Conservation (phyloP, 2,329 filamentous ascomycete genomes). For the Fusarium globosum region DNA sequence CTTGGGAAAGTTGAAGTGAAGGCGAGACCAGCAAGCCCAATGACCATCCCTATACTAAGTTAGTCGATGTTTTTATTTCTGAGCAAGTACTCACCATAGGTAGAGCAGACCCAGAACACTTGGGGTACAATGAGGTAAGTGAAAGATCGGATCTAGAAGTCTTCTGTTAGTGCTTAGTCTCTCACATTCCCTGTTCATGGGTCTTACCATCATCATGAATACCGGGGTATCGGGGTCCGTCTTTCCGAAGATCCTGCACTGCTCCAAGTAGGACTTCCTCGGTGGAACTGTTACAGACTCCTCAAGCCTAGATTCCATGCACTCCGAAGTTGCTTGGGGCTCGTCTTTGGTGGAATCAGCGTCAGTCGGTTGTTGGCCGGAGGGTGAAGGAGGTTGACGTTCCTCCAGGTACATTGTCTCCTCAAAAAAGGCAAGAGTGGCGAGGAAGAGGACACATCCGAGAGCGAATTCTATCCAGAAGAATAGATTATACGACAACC, state of each 20-base stretch:
- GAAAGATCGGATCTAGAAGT: neutral
- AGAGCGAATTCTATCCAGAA: conserved; percentile 1
- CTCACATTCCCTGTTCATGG: neutral
- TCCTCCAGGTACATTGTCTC: neutral
- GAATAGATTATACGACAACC: neutral
- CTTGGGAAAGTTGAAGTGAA: neutral
- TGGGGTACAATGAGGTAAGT: neutral
- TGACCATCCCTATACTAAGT: neutral
- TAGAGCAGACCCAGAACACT: conserved; percentile 6
- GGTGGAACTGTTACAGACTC: neutral
- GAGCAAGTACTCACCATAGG: neutral
- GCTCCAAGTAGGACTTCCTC: neutral
- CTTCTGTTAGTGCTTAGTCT: neutral
- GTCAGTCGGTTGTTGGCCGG: neutral
- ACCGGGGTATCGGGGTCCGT: neutral
- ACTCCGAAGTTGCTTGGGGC: neutral
- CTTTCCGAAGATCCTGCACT: neutral
- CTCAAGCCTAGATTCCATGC: neutral
- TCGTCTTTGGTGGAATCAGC: neutral
- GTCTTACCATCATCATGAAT: conserved; percentile 1
- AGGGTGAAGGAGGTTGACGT: neutral
- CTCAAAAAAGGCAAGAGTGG: neutral
- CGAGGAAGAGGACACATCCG: neutral
- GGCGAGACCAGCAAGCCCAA: neutral
- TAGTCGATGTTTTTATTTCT: neutral